phyloP scores from a whole-genome alignment of 1,139 yeast genomes.

The Barnettozyma hawaiiensis region DNA sequence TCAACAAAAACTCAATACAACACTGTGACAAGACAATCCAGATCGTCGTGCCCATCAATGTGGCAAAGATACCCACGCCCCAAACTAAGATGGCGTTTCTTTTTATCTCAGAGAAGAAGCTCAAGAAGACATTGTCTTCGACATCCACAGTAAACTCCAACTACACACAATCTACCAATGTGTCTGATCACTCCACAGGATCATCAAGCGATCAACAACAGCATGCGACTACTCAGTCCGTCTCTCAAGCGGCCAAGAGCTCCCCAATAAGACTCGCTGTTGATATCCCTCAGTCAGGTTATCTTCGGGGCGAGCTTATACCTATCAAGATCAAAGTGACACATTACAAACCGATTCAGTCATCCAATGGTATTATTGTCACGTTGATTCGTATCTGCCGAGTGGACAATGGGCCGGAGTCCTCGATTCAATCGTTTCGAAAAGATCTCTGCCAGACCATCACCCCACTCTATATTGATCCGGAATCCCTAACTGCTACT shows the following conservation, averaged over 20 bases:
- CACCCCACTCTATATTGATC: constrained; percentile 76
- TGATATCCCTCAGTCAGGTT: constrained; percentile 64
- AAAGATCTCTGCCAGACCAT: constrained; percentile 79
- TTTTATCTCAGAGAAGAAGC: constrained; percentile 33
- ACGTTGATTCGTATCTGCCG: constrained; percentile 80
- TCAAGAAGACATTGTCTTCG: constrained; percentile 44
- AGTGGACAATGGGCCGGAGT: constrained; percentile 60
- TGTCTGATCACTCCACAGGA: constrained; percentile 17
- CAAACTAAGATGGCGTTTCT: constrained; percentile 62
- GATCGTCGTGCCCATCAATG: constrained; percentile 70
- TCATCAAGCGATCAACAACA: constrained; percentile 8
- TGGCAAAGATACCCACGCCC: constrained; percentile 58
- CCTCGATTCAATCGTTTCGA: constrained; percentile 68
- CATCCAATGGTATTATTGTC: constrained; percentile 70
- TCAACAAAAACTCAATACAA: constrained; percentile 21
- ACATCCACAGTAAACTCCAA: constrained; percentile 45
- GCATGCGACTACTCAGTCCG: constrained; percentile 3
- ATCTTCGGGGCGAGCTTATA: constrained; percentile 68
- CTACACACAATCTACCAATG: constrained; percentile 22
- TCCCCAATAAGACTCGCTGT: constrained; percentile 46
- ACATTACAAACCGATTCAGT: constrained; percentile 67
- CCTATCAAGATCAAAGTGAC: constrained; percentile 63
- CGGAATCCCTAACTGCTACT: constrained; percentile 50
- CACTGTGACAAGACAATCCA: constrained; percentile 51
- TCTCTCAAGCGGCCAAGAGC: constrained; percentile 7